These are phyloP conservation scores for Scytalidium sp. DNA, from an alignment of 2,329 filamentous ascomycete genomes.

Conservation along the genomic window DNA sequence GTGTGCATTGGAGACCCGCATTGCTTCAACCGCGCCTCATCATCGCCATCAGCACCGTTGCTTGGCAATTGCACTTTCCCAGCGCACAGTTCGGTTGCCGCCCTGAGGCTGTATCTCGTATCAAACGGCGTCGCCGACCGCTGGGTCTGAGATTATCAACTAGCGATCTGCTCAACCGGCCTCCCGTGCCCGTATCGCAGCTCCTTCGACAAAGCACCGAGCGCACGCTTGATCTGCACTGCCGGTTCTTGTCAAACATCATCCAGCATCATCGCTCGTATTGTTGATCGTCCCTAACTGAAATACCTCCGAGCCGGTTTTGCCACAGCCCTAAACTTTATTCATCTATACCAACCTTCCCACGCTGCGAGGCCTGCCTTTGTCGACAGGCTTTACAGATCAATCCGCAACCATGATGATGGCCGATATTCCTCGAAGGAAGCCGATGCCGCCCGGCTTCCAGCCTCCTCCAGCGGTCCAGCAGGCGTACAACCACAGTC, in stretches of 20 bases:
- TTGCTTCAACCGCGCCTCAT: too few species aligned
- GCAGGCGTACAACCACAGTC: slow-evolving; percentile 28
- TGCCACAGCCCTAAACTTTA: background rate
- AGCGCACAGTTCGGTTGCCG: background rate
- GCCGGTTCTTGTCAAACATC: background rate
- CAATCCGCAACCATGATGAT: slow-evolving; percentile 16
- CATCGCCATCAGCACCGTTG: too few species aligned
- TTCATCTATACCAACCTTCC: too few species aligned
- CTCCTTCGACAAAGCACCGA: background rate
- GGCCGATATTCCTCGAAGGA: slow-evolving; percentile 24
- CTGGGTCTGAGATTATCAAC: background rate
- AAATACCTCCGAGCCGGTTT: background rate
- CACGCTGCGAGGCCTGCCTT: background rate
- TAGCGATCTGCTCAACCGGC: background rate
- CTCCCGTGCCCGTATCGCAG: background rate
- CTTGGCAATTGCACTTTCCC: too few species aligned
- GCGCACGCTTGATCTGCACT: background rate
- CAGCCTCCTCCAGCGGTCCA: slow-evolving; percentile 19
- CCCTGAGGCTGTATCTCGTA: background rate
- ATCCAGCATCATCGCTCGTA: background rate
- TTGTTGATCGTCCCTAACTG: too few species aligned
- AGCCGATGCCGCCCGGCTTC: slow-evolving; percentile 25
- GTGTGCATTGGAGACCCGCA: too few species aligned
- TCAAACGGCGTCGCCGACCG: background rate
- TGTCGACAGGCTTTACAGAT: too few species aligned